Evolutionary conservation across 345 rosid genomes (phyloP), one percentile per base, ranked within the genome.

Genomic region (Zanthoxylum bungeanum): DNA sequence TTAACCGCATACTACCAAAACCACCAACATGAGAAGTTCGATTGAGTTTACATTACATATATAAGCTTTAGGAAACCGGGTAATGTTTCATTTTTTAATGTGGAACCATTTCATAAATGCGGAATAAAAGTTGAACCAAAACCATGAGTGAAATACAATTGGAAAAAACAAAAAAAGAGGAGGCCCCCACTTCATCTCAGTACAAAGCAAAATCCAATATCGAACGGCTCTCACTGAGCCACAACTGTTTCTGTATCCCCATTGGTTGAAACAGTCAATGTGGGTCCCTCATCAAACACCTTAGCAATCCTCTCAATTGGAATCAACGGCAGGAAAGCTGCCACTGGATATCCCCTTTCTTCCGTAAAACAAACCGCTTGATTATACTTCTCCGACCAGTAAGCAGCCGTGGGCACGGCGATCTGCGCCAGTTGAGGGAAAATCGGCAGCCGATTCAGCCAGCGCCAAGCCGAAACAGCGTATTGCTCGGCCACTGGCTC

Each of bases 351-450:
- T 12, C 83, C 91, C 55, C 79, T 80, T 67, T 88, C 90, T 0
- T 76, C 81, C 0, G 77, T 60, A 27, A 53, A 70, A 39, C 77
- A 50, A 60, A 88, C 90, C 14, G 55, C 65, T 27, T 75, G 75
- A 70, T 93, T 93, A 68, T 93, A 93, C 84, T 81, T 89, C 17
- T 84, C 90, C 1, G 85, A 82, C 88, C 94, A 91, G 69, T 81
- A 84, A 24, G 89, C 90, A 39, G 82, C 88, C 6, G 85, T 82
- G 4, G 94, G 94, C 22, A 85, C 81, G 10, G 75, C 79, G 4
- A 87, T 36, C 39, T 84, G 77, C 39, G 93, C 89, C 80, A 85
- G 73, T 53, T 85, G 81, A 5, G 87, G 86, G 46, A 89, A 85
- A 31, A 89, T 33, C 0, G 94, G 89, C 4, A 89, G 72, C 67